Evolutionary conservation across 1,139 yeast species (phyloP).

Genomic region (Yamadazyma aaseri): DNA sequence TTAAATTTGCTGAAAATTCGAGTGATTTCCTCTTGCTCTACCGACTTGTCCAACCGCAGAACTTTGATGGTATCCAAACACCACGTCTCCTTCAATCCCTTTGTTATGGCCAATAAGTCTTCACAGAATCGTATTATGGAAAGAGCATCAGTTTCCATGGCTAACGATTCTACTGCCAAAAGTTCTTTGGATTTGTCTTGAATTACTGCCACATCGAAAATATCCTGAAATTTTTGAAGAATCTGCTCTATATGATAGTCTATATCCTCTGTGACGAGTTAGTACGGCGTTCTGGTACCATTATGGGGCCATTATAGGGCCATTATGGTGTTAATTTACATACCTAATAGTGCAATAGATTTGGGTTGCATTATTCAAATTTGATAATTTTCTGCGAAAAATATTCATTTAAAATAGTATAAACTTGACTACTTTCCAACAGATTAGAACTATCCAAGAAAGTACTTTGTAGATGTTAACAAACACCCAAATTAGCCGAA

Average conservation of each 20-base stretch:
- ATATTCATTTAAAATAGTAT: slow-evolving; percentile 14
- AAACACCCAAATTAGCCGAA: slow-evolving; percentile 71
- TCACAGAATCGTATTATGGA: slow-evolving; percentile 53
- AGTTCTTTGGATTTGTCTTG: slow-evolving; percentile 51
- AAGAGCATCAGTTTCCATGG: slow-evolving; percentile 54
- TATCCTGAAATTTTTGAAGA: slow-evolving; percentile 43
- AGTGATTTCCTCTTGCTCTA: slow-evolving; percentile 24
- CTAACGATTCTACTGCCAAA: slow-evolving; percentile 53
- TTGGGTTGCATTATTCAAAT: slow-evolving; percentile 36
- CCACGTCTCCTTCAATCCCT: slow-evolving; percentile 56
- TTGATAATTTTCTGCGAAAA: slow-evolving; percentile 9
- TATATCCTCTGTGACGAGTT: slow-evolving; percentile 33
- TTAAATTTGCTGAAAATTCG: slow-evolving; percentile 39
- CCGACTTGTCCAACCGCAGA: slow-evolving; percentile 16
- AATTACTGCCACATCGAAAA: slow-evolving; percentile 42
- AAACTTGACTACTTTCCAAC: slow-evolving; percentile 40
- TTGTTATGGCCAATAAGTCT: slow-evolving; percentile 49
- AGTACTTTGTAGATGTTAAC: slow-evolving; percentile 54
- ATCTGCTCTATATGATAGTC: slow-evolving; percentile 44
- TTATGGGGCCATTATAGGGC: too few relatives aligned
- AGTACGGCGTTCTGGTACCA: too few relatives aligned
- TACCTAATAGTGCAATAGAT: slow-evolving; percentile 45
- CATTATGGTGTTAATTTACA: slow-evolving; percentile 19
- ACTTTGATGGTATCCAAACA: slow-evolving; percentile 52
- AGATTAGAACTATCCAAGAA: slow-evolving; percentile 27